Evolutionary conservation across 306 rosid species (phyloP), one percentile per base, ranked within the genome.

Genomic region (Gastrolobium bilobum): DNA sequence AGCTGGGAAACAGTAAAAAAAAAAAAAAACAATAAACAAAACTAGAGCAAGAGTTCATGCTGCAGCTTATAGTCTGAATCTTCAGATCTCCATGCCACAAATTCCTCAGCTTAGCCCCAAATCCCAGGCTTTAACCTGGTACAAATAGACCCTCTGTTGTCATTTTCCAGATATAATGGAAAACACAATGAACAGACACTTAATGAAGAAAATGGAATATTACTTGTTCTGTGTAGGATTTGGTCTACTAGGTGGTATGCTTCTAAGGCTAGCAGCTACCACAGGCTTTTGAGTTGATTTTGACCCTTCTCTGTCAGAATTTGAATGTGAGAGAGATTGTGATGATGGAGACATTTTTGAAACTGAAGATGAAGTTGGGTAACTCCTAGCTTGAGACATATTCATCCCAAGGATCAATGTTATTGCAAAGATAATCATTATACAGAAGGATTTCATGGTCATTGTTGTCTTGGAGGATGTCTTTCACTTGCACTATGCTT

Each of bases 161-260:
- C 39, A 88, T 75, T 10, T 67, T 60, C 37, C 47, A 37, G 54
- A 80, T 13, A 56, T 9, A 9, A 43, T 72, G 72, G n/a, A 50
- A 85, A 82, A 68, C 65, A 52, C 9, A 80, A 78, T 29, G 65
- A 81, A 37, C 31, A 83, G 31, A 75, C 58, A 58, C 75, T 34
- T 20, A 33, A 2, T 10, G 63, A 62, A 65, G 15, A 29, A 57
- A 35, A 4, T 30, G 20, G 35, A 75, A 61, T 35, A 35, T 88
- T 90, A 94, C 98, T 84, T 90, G 91, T 94, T 94, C 77, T 89
- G 97, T 2, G 93, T 89, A 50, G 98, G 97, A 83, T 91, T 94
- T 11, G 98, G 91, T 73, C 78, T 79, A 84, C 92, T 91, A 14
- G 94, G 91, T 78, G 98, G 97, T 15, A 91, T 91, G 14, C 72